These are phyloP conservation scores for Withania somnifera DNA, from an alignment of 305 asterid species.

Conservation along the genomic window DNA sequence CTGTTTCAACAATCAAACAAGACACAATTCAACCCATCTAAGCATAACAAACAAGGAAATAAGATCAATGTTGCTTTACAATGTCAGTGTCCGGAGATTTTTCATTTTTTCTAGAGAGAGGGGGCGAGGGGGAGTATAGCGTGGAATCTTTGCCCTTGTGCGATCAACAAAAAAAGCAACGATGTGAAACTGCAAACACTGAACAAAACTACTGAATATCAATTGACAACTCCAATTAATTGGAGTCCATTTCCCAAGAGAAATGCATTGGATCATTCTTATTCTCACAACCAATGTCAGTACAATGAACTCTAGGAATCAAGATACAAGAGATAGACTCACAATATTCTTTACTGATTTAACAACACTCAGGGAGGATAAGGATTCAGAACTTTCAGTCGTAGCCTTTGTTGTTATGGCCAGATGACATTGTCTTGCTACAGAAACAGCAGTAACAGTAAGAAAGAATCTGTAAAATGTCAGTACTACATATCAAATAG, in stretches of 20 bases:
- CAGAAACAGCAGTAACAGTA: background rate
- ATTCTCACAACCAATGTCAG: background rate
- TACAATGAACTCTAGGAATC: background rate
- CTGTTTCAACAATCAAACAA: slow-evolving; percentile 29
- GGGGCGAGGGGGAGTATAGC: background rate
- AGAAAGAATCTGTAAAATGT: background rate
- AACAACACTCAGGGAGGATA: background rate
- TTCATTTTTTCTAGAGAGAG: background rate
- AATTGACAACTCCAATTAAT: background rate
- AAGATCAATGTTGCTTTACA: background rate
- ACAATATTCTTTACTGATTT: slow-evolving; percentile 24
- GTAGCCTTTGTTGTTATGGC: slow-evolving; percentile 27
- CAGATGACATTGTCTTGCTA: slow-evolving; percentile 19
- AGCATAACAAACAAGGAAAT: background rate
- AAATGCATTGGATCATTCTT: background rate
- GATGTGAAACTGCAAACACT: background rate
- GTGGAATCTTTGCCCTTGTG: background rate
- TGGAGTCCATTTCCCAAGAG: background rate
- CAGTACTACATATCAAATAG: background rate
- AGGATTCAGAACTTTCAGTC: slow-evolving; percentile 2
- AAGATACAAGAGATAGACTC: background rate
- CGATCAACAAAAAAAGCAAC: background rate
- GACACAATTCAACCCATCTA: background rate
- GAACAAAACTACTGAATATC: background rate
- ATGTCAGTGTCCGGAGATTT: background rate